Conservation (phyloP, 202 grass and related monocot genomes). For the Zizania palustris region DNA sequence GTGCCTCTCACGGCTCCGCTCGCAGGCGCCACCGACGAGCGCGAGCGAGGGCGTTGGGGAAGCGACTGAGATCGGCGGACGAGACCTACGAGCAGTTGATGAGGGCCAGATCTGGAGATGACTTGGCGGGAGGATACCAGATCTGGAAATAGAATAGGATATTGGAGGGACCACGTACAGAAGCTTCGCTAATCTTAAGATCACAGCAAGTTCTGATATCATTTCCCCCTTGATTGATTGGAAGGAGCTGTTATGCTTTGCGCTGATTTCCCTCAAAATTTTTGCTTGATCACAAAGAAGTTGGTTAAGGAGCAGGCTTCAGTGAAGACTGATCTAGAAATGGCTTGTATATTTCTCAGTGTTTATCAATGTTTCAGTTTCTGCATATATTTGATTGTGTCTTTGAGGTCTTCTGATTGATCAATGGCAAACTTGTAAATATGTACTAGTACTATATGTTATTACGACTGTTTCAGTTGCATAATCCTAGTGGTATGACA, state of each 20-base stretch:
- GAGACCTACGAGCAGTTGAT: too few relatives aligned
- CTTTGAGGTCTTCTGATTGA: constrained; percentile 17
- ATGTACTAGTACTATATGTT: constrained; percentile 28
- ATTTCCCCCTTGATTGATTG: constrained; percentile 1
- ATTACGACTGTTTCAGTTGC: constrained; percentile 14
- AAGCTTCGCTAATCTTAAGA: constrained; percentile 90
- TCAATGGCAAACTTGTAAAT: constrained; percentile 20
- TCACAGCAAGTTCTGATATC: constrained; percentile 71
- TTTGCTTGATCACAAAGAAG: constrained; percentile 69
- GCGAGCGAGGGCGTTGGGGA: too few relatives aligned
- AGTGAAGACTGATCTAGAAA: constrained; percentile 89
- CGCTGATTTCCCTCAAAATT: constrained; percentile 18
- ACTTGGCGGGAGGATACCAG: too few relatives aligned
- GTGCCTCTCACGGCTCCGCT: too few relatives aligned
- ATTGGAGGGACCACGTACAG: constrained; percentile 68
- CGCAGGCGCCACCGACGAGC: too few relatives aligned
- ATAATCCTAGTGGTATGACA: constrained; percentile 18
- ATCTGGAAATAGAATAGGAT: too few relatives aligned
- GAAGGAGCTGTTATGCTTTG: constrained; percentile 8
- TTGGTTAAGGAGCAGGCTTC: constrained; percentile 96
- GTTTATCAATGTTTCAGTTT: constrained; percentile 24
- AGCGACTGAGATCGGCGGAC: too few relatives aligned
- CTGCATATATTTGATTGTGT: constrained; percentile 12
- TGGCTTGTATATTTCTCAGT: constrained; percentile 66
- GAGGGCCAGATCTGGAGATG: too few relatives aligned